Evolutionary conservation across 257 asterid genomes (phyloP).

Genomic region (Thymus mandschuricus): DNA sequence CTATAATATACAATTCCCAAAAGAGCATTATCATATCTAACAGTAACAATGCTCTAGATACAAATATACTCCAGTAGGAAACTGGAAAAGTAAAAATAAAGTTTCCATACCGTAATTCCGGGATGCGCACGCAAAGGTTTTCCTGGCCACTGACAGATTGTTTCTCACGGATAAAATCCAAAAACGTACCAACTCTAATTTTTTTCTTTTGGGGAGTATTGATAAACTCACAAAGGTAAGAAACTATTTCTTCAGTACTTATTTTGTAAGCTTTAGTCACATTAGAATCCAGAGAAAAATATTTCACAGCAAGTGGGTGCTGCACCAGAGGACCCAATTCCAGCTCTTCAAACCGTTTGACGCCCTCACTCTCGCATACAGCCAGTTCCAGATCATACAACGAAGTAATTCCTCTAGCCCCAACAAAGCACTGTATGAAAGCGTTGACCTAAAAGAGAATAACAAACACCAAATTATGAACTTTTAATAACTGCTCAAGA

Average conservation of each 20-base stretch:
- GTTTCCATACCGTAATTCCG: conserved; percentile 68
- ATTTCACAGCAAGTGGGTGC: conserved; percentile 75
- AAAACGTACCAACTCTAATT: conserved; percentile 51
- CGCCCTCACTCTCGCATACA: conserved; percentile 79
- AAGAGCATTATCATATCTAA: too few species aligned
- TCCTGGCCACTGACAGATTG: conserved; percentile 60
- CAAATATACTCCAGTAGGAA: neutral
- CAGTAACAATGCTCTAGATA: conserved; percentile 12
- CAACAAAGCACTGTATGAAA: conserved; percentile 92
- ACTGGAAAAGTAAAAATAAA: conserved; percentile 21
- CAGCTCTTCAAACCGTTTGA: conserved; percentile 76
- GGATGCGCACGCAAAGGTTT: conserved; percentile 79
- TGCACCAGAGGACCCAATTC: conserved; percentile 89
- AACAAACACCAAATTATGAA: conserved; percentile 28
- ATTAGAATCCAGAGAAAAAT: conserved; percentile 67
- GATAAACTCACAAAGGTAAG: conserved; percentile 70
- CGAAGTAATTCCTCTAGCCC: conserved; percentile 75
- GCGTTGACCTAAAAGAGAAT: conserved; percentile 59
- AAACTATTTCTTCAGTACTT: conserved; percentile 65
- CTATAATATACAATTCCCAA: conserved; percentile 9
- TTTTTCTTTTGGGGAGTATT: conserved; percentile 43
- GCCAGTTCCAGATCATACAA: conserved; percentile 83
- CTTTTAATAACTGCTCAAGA: neutral
- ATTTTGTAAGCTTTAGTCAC: conserved; percentile 63
- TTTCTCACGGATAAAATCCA: conserved; percentile 70